Conservation (phyloP, 164 flowering plant genomes). For the Liriodendron chinense region DNA sequence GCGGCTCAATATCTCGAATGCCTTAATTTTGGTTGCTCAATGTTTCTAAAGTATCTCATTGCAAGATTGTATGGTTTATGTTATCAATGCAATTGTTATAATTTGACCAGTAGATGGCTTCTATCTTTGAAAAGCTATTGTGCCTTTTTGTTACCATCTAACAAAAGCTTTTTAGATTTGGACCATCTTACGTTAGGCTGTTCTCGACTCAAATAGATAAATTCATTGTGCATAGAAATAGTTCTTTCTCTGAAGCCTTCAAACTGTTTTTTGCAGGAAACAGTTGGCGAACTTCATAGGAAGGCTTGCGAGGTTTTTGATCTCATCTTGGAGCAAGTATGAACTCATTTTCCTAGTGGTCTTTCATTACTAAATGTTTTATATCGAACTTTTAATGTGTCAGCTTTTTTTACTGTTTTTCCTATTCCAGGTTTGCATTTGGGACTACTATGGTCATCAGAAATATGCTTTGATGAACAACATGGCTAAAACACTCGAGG, state of each 20-base stretch:
- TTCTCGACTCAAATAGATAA: neutral
- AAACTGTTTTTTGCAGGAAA: slow-evolving; percentile 61
- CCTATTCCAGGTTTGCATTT: slow-evolving; percentile 60
- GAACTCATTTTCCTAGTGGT: slow-evolving; percentile 8
- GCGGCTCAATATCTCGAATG: neutral
- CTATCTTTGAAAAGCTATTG: neutral
- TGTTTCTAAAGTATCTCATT: neutral
- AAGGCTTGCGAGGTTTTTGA: slow-evolving; percentile 81
- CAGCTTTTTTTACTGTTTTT: neutral
- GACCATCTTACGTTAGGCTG: neutral
- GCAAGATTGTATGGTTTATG: neutral
- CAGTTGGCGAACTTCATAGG: slow-evolving; percentile 76
- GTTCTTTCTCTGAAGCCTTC: slow-evolving; percentile 2
- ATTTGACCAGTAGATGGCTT: neutral
- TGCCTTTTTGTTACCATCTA: neutral
- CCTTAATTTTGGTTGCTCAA: neutral
- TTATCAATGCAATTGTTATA: neutral
- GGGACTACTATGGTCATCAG: slow-evolving; percentile 83
- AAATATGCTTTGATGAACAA: slow-evolving; percentile 91
- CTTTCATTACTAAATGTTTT: slow-evolving; percentile 10
- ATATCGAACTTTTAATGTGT: neutral
- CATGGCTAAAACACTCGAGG: slow-evolving; percentile 88
- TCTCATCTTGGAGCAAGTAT: slow-evolving; percentile 77
- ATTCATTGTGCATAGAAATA: neutral
- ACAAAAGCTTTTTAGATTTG: neutral